Conservation (phyloP, 805 yeast species). For the Cyberlindnera galapagoensis region DNA sequence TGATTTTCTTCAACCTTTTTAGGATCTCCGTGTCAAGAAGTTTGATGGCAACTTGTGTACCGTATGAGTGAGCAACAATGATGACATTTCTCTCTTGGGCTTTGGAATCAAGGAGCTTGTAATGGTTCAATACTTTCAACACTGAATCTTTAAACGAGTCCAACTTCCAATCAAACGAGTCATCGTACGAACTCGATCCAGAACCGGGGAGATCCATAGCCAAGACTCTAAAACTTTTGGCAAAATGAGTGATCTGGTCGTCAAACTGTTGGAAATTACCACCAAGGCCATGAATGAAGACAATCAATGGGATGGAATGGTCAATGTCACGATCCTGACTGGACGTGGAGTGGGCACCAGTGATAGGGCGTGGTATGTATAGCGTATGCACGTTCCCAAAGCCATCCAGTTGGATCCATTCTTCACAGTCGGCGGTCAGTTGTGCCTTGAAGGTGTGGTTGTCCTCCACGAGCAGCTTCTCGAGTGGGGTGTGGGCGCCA, state of each 20-base stretch:
- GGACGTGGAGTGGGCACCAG: conserved; percentile 4
- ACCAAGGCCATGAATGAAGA: conserved; percentile 84
- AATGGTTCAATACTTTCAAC: conserved; percentile 4
- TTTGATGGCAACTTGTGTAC: conserved; percentile 49
- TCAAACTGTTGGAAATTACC: conserved; percentile 87
- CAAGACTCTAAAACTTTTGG: conserved; percentile 49
- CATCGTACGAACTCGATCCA: conserved; percentile 35
- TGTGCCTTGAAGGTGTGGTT: conserved; percentile 12
- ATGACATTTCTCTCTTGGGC: conserved; percentile 25
- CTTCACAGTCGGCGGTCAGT: conserved; percentile 11
- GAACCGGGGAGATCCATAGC: conserved; percentile 87
- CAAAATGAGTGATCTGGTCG: conserved; percentile 51
- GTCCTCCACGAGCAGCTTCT: conserved; percentile 13
- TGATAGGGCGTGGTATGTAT: conserved; percentile 12
- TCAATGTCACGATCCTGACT: conserved; percentile 2
- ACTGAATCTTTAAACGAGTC: conserved; percentile 15
- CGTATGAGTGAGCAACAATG: conserved; percentile 71
- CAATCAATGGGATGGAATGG: conserved; percentile 42
- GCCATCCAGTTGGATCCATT: conserved; percentile 6
- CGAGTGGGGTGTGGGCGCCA: conserved; percentile 16
- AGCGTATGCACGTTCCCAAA: conserved; percentile 12
- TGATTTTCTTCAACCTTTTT: conserved; percentile 7
- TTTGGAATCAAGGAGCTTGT: conserved; percentile 6
- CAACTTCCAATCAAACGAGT: conserved; percentile 5
- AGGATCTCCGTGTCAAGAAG: conserved; percentile 17